Conservation (phyloP, 1,139 yeast species). For the Taiozyma sp. region DNA sequence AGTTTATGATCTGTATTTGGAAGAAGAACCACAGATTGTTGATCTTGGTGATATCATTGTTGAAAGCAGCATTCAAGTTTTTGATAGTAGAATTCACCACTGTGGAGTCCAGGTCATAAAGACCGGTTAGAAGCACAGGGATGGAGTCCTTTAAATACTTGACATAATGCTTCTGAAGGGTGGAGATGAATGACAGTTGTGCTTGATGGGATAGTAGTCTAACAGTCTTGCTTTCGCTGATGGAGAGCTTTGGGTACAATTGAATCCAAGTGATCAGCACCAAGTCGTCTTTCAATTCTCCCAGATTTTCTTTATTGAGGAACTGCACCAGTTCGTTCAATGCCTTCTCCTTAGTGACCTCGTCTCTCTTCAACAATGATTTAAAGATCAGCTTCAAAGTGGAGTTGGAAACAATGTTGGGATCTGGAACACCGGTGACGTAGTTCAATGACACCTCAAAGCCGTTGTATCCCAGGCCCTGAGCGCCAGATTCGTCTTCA, state of each 20-base stretch:
- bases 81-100: slow-evolving; percentile 49
- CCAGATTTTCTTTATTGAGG: slow-evolving; percentile 28
- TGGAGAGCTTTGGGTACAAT: slow-evolving; percentile 69
- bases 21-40: slow-evolving; percentile 59
- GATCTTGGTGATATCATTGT: slow-evolving; percentile 49
- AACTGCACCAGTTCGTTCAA: slow-evolving; percentile 44
- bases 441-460: slow-evolving; percentile 69
- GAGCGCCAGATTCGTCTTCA: slow-evolving; percentile 10
- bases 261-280: slow-evolving; percentile 70
- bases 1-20: slow-evolving; percentile 47
- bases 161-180: slow-evolving; percentile 52
- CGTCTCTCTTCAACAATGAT: slow-evolving; percentile 69
- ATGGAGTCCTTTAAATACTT: slow-evolving; percentile 66
- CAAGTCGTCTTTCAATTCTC: slow-evolving; percentile 39
- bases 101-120: slow-evolving; percentile 59
- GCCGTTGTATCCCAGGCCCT: slow-evolving; percentile 40
- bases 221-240: slow-evolving; percentile 63
- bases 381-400: slow-evolving; percentile 63
- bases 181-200: slow-evolving; percentile 47
- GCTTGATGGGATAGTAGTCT: slow-evolving; percentile 57
- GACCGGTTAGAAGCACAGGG: slow-evolving; percentile 69
- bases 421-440: slow-evolving; percentile 74
- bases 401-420: slow-evolving; percentile 50
- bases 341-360: slow-evolving; percentile 80
- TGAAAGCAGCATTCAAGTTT: slow-evolving; percentile 49